Percentiles rank a stretch among this genome's conserved stretches.
Conservation (phyloP, 306 rosid genomes). For the Luffa acutangula region DNA sequence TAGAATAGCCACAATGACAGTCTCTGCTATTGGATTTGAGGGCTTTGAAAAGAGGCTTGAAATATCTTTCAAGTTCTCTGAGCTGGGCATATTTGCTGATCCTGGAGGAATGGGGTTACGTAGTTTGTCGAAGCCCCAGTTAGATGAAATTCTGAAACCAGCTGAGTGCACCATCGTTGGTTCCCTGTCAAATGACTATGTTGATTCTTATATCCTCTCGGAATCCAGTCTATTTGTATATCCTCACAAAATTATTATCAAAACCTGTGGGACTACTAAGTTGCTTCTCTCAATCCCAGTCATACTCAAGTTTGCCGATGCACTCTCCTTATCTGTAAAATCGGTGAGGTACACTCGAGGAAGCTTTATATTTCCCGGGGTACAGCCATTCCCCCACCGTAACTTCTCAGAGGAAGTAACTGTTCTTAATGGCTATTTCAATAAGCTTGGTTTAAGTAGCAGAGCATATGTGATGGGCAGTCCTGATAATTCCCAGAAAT, state of each 20-base stretch:
- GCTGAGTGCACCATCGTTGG: slow-evolving; percentile 66
- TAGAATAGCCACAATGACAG: slow-evolving; percentile 21
- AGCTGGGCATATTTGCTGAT: slow-evolving; percentile 31
- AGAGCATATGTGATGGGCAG: slow-evolving; percentile 48
- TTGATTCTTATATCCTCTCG: slow-evolving; percentile 61
- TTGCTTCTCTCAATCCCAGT: slow-evolving; percentile 50
- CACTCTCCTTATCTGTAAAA: slow-evolving; percentile 27
- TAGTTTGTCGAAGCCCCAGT: slow-evolving; percentile 37
- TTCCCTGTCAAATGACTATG: slow-evolving; percentile 34
- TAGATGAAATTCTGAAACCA: slow-evolving; percentile 45
- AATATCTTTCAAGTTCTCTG: slow-evolving; percentile 34
- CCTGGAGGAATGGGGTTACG: slow-evolving; percentile 57
- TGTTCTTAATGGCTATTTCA: slow-evolving; percentile 36
- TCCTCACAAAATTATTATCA: slow-evolving; percentile 51
- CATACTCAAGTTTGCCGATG: slow-evolving; percentile 34
- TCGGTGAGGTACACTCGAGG: slow-evolving; percentile 57
- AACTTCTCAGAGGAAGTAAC: slow-evolving; percentile 48
- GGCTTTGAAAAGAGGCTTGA: slow-evolving; percentile 65
- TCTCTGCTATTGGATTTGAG: slow-evolving; percentile 62
- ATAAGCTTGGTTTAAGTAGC: slow-evolving; percentile 44
- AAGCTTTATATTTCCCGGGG: slow-evolving; percentile 55
- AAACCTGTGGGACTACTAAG: slow-evolving; percentile 69
- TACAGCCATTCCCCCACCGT: slow-evolving; percentile 55
- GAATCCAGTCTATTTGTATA: slow-evolving; percentile 56
- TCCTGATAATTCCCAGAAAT: slow-evolving; percentile 27